Percentiles rank a stretch among this genome's conserved stretches.
Conservation (phyloP, 371 early-diverging fungal species). For the Lichtheimia ramosa region DNA sequence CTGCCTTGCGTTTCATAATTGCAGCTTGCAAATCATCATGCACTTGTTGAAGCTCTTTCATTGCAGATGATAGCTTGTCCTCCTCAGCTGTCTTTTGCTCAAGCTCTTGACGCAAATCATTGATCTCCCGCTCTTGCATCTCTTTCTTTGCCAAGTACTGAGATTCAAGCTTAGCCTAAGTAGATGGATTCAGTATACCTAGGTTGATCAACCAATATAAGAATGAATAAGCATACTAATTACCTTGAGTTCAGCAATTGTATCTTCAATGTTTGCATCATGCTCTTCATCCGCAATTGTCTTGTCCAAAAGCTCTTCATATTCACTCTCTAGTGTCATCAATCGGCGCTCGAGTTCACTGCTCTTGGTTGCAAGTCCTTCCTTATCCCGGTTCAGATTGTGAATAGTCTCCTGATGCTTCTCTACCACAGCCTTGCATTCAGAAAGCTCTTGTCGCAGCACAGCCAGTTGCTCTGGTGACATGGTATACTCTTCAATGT, state of each 20-base stretch:
- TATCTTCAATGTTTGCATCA: slow-evolving; percentile 59
- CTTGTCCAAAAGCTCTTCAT: slow-evolving; percentile 91
- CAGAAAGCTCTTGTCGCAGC: slow-evolving; percentile 79
- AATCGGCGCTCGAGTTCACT: slow-evolving; percentile 76
- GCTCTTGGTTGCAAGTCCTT: slow-evolving; percentile 59
- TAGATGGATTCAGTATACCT: neutral
- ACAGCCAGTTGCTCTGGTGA: slow-evolving; percentile 66
- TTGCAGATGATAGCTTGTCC: slow-evolving; percentile 52
- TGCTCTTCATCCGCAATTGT: slow-evolving; percentile 92
- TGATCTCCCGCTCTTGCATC: slow-evolving; percentile 77
- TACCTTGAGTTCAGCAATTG: slow-evolving; percentile 77
- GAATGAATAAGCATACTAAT: neutral
- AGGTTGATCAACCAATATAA: neutral
- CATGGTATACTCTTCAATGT: slow-evolving; percentile 22
- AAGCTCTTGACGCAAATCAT: slow-evolving; percentile 61
- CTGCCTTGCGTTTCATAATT: slow-evolving; percentile 11
- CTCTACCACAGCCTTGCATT: slow-evolving; percentile 65
- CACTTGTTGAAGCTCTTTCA: slow-evolving; percentile 57
- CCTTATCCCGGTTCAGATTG: slow-evolving; percentile 67
- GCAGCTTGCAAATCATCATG: slow-evolving; percentile 67
- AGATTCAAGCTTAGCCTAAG: slow-evolving; percentile 72
- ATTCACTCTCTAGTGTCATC: slow-evolving; percentile 79
- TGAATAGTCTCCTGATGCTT: slow-evolving; percentile 70
- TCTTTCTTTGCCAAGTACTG: slow-evolving; percentile 78
- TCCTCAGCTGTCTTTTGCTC: slow-evolving; percentile 74